phyloP scores from a whole-genome alignment of 352 stramenopile genomes.

The Plasmopara muralis region DNA sequence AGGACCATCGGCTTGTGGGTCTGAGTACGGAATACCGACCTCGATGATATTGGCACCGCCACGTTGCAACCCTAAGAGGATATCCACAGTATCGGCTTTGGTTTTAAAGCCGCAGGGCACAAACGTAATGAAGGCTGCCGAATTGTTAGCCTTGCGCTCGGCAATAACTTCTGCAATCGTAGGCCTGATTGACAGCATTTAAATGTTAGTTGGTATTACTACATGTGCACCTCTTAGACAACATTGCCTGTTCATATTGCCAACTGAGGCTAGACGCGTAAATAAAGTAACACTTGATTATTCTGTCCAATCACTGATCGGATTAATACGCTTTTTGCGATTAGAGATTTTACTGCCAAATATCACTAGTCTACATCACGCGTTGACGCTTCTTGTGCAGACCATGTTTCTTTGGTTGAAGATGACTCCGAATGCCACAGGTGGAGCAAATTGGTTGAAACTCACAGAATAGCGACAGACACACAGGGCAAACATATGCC shows the following conservation, averaged over 20 bases:
- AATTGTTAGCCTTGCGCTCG: constrained; percentile 56
- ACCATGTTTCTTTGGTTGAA: constrained; percentile 63
- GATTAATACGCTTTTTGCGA: constrained; percentile 4
- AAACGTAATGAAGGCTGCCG: constrained; percentile 95
- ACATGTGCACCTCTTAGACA: too few relatives aligned
- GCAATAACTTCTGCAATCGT: constrained; percentile 62
- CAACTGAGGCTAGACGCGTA: background rate
- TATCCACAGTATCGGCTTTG: constrained; percentile 92
- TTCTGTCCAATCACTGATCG: constrained; percentile 17
- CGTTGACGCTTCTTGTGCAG: constrained; percentile 42
- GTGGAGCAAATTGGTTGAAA: constrained; percentile 85
- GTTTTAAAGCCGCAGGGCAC: constrained; percentile 94
- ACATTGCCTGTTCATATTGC: constrained; percentile 24
- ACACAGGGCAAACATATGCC: constrained; percentile 82
- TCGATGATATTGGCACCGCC: constrained; percentile 96
- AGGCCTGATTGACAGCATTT: constrained; percentile 26
- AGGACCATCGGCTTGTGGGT: constrained; percentile 96
- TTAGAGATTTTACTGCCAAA: constrained; percentile 11
- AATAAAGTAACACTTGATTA: background rate
- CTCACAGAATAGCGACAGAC: constrained; percentile 83
- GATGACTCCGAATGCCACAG: constrained; percentile 77
- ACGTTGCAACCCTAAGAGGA: constrained; percentile 94
- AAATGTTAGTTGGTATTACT: too few relatives aligned
- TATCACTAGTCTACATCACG: constrained; percentile 15
- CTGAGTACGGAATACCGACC: constrained; percentile 96